These are phyloP conservation scores for Dysphania ambrosioides DNA, from an alignment of 148 eudicot genomes.

Conservation along the genomic window DNA sequence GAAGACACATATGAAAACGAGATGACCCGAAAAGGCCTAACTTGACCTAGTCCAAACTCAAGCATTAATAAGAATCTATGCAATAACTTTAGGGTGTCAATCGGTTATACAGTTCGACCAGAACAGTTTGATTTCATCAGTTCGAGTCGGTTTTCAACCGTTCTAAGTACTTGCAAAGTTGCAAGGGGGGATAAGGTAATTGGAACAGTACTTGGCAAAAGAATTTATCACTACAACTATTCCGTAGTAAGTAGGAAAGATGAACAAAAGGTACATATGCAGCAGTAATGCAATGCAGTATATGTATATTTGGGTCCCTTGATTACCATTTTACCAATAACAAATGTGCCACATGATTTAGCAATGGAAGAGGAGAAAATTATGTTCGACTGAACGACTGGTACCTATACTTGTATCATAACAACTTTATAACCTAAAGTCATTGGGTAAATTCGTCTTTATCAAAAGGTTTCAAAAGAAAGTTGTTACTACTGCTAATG, in stretches of 20 bases:
- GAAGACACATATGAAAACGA: too few relatives aligned
- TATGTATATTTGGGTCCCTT: neutral
- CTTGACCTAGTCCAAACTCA: too few relatives aligned
- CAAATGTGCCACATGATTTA: neutral
- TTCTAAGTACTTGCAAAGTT: too few relatives aligned
- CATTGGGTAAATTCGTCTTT: conserved; percentile 22
- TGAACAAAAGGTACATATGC: neutral
- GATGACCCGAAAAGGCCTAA: too few relatives aligned
- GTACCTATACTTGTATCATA: neutral
- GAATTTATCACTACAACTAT: neutral
- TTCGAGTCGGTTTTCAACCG: too few relatives aligned
- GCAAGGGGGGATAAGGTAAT: neutral
- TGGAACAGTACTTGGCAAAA: neutral
- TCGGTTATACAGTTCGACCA: too few relatives aligned
- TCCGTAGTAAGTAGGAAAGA: too few relatives aligned
- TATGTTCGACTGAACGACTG: neutral
- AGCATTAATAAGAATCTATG: too few relatives aligned
- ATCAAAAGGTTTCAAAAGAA: conserved; percentile 17
- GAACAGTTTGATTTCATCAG: too few relatives aligned
- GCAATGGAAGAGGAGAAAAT: neutral
- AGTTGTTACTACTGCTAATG: neutral
- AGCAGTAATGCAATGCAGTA: too few relatives aligned
- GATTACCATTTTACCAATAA: neutral
- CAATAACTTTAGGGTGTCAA: too few relatives aligned
- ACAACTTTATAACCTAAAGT: conserved; percentile 15